phyloP scores from a whole-genome alignment of 306 rosid species.

The Cicer chorassanicum region DNA sequence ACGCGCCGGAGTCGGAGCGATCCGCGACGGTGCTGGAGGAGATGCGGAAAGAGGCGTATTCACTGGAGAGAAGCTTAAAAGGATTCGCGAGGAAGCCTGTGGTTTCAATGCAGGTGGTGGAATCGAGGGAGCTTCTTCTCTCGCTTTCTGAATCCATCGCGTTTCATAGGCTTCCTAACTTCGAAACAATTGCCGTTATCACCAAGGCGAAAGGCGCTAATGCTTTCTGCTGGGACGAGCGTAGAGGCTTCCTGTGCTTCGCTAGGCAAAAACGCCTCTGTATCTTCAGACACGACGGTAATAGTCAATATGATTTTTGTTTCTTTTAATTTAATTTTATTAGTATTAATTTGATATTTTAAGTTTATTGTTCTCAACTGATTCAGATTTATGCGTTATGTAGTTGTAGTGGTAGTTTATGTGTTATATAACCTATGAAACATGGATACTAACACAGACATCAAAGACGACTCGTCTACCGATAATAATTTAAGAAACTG shows the following conservation, averaged over 20 bases:
- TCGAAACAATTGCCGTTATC: constrained; percentile 83
- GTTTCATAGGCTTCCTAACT: constrained; percentile 76
- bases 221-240: constrained; percentile 84
- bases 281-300: constrained; percentile 94
- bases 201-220: constrained; percentile 95
- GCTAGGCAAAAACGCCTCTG: constrained; percentile 87
- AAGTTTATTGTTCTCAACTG: neutral
- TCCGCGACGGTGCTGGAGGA: constrained; percentile 23
- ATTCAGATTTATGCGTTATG: neutral
- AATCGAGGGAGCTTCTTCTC: constrained; percentile 75
- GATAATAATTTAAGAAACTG: neutral
- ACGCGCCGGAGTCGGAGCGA: constrained; percentile 50
- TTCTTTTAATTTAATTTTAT: neutral
- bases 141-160: constrained; percentile 92
- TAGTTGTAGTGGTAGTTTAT: neutral
- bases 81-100: constrained; percentile 75
- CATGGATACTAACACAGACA: neutral
- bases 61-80: constrained; percentile 56
- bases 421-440: neutral
- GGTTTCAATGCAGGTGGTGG: constrained; percentile 74
- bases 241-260: constrained; percentile 87
- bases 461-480: neutral
- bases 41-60: constrained; percentile 47
- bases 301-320: neutral
- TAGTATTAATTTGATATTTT: neutral